Evolutionary conservation across 352 stramenopile species (phyloP).

Genomic region (Saprolegnia parasitica): DNA sequence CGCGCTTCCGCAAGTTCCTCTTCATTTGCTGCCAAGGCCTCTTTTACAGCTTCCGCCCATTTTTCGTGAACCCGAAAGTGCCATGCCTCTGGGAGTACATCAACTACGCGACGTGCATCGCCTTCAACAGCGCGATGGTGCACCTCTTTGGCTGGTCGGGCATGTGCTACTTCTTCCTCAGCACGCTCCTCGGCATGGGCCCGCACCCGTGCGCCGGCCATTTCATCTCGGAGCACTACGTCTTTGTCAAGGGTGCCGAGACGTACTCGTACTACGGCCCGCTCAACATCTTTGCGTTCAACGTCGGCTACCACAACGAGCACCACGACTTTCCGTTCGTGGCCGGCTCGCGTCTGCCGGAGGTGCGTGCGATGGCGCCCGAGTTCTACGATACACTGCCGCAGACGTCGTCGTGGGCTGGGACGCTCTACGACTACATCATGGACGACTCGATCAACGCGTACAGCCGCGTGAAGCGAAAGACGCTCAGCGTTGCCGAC

Average conservation of each 20-base stretch:
- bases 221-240: conserved; percentile 98
- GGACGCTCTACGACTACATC: conserved; percentile 93
- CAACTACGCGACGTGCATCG: conserved; percentile 78
- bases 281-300: conserved; percentile 96
- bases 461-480: conserved; percentile 89
- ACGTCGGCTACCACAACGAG: conserved; percentile 98
- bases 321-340: conserved; percentile 97
- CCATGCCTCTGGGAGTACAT: conserved; percentile 79
- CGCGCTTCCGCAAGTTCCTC: conserved; percentile 84
- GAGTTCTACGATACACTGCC: conserved; percentile 96
- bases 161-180: conserved; percentile 91
- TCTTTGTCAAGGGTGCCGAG: conserved; percentile 92
- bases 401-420: conserved; percentile 90
- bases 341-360: conserved; percentile 83
- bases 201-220: conserved; percentile 95
- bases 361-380: conserved; percentile 84
- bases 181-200: conserved; percentile 87
- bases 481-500: conserved; percentile 47
- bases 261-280: conserved; percentile 98
- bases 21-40: conserved; percentile 90
- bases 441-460: conserved; percentile 88
- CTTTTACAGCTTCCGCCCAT: conserved; percentile 92
- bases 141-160: conserved; percentile 70
- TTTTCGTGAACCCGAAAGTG: conserved; percentile 90
- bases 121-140: conserved; percentile 84